These are phyloP conservation scores for Boletus pseudo-olivaceus DNA, from an alignment of 768 basidiomycete genomes.

Conservation along the genomic window DNA sequence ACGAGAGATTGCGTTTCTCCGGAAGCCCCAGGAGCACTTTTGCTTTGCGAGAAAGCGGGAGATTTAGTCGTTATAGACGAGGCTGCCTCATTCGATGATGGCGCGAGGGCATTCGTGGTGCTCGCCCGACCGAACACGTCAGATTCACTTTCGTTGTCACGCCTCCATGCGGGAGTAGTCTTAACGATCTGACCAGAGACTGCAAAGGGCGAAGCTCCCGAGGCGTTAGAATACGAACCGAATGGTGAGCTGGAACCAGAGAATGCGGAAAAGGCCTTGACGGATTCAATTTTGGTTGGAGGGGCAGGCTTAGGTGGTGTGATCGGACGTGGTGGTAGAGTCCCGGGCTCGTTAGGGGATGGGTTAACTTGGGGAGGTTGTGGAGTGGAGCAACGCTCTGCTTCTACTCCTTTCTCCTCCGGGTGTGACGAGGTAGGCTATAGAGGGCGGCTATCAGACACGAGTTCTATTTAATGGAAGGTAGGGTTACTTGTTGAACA, in stretches of 20 bases:
- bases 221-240: constrained; percentile 25
- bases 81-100: constrained; percentile 20
- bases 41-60: background rate
- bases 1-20: background rate
- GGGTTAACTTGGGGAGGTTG: background rate
- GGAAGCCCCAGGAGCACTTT: background rate
- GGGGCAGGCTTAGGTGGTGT: constrained; percentile 12
- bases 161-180: constrained; percentile 27
- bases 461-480: background rate
- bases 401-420: constrained; percentile 12
- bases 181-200: constrained; percentile 12
- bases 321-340: constrained; percentile 6
- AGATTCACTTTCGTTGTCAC: constrained; percentile 3
- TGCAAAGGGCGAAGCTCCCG: constrained; percentile 24
- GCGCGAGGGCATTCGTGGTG: constrained; percentile 9
- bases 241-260: constrained; percentile 36
- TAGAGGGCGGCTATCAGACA: constrained; percentile 7
- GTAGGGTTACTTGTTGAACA: constrained; percentile 14
- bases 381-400: constrained; percentile 10
- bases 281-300: constrained; percentile 5
- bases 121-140: constrained; percentile 9
- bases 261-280: constrained; percentile 40
- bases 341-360: constrained; percentile 9
- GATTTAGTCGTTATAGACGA: background rate
- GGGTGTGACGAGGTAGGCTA: constrained; percentile 9